Evolutionary conservation across 345 rosid genomes (phyloP), one percentile per base, ranked within the genome.

Genomic region (Citrus unshiu): DNA sequence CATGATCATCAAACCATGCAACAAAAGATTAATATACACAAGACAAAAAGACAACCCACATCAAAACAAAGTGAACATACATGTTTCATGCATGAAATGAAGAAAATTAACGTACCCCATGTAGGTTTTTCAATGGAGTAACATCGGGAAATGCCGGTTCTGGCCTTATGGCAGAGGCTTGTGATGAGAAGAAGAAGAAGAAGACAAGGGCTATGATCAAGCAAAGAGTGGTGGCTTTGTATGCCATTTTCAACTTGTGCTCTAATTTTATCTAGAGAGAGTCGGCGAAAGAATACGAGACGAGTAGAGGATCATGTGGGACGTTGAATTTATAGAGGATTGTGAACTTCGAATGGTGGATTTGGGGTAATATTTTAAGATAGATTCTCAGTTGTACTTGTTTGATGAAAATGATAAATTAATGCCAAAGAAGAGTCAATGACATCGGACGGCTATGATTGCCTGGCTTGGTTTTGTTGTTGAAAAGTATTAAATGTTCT

Each of bases 81-180:
- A 67, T 67, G 49, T 14, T 46, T 12, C 51, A 64, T 13, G 32
- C 21, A 63, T 27, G 35, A 21, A 54, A 7, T 34, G 56, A 67
- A 66, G 64, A 77, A 67, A 65, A 40, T 68, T n/a, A 10, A 78
- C 79, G 18, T 72, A 83, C 85, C 83, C 57, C 67, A 4, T n/a
- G 51, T 21, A 27, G 72, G 51, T 75, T 2, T 21, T 58, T 43
- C 24, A 49, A 12, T 29, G 61, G 70, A 21, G 76, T 32, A 2
- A 51, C 62, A 9, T 80, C 72, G 22, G 60, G 54, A 22, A 37
- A 72, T 21, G 43, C 27, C 0, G 82, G 78, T 0, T 12, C 65
- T 4, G 75, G 83, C 27, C 85, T 77, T 49, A 80, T 69, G 29
- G 85, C 83, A 4, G 35, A 78, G 24, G 80, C 56, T 12, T 49